phyloP scores from a whole-genome alignment of 192 early-diverging fungal genomes.

The Umbelopsis ramanniana region DNA sequence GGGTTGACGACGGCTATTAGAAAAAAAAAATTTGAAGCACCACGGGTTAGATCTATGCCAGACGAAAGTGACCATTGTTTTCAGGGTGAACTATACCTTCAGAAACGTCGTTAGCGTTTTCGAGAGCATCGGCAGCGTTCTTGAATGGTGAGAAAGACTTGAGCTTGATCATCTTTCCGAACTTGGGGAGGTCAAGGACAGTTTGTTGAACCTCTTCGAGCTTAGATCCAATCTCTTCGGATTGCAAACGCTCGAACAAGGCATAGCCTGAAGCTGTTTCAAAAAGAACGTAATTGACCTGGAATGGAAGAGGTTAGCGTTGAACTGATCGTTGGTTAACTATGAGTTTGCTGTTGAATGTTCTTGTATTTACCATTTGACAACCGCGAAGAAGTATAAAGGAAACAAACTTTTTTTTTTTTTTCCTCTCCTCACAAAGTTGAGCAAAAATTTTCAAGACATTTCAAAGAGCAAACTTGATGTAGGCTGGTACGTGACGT shows the following conservation, averaged over 20 bases:
- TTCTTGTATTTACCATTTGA: conserved; percentile 9
- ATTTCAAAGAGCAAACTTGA: background rate
- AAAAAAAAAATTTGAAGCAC: background rate
- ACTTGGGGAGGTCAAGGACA: conserved; percentile 84
- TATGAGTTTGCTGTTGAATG: background rate
- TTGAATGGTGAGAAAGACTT: conserved; percentile 98
- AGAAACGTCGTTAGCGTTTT: conserved; percentile 98
- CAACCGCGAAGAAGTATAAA: conserved; percentile 22
- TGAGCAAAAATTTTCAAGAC: conserved; percentile 21
- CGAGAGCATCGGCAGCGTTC: conserved; percentile 94
- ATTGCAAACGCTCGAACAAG: conserved; percentile 91
- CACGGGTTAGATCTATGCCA: background rate
- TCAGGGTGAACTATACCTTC: conserved; percentile 69
- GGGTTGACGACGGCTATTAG: conserved; percentile 81
- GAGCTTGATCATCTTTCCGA: conserved; percentile 89
- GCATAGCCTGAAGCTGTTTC: conserved; percentile 97
- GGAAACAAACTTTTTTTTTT: conserved; percentile 26
- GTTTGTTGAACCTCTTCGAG: conserved; percentile 85
- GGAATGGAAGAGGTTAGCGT: background rate
- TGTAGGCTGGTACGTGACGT: background rate
- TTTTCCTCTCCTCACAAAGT: conserved; percentile 3
- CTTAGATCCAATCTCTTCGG: conserved; percentile 96
- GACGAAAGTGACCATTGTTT: background rate
- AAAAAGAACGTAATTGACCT: conserved; percentile 78
- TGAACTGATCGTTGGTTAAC: background rate